Conservation (phyloP, 2,329 filamentous ascomycete genomes). For the Cadophora luteo-olivacea region DNA sequence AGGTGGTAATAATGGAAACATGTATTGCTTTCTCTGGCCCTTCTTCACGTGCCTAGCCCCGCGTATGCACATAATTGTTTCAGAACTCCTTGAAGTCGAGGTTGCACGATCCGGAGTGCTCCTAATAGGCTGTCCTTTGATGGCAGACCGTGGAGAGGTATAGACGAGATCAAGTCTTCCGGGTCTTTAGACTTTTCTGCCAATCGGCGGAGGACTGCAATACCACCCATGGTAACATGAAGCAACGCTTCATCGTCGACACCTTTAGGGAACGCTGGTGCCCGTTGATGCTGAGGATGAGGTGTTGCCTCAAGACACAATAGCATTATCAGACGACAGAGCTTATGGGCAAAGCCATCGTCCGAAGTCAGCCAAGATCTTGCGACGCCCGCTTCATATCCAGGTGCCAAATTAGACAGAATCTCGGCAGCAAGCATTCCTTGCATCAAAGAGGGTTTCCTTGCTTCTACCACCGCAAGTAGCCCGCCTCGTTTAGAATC, state of each 20-base stretch:
- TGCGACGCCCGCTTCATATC: constrained; percentile 74
- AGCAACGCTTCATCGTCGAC: constrained; percentile 46
- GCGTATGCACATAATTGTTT: constrained; percentile 72
- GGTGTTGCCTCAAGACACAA: constrained; percentile 64
- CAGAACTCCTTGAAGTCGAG: constrained; percentile 69
- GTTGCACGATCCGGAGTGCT: constrained; percentile 68
- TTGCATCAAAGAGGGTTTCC: constrained; percentile 91
- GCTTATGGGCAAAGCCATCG: constrained; percentile 82
- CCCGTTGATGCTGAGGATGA: constrained; percentile 53
- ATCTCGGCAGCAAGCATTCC: constrained; percentile 91
- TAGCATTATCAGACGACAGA: constrained; percentile 77
- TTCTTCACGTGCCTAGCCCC: constrained; percentile 52
- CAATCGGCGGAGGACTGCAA: constrained; percentile 71
- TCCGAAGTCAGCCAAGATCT: constrained; percentile 82
- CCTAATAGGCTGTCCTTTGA: constrained; percentile 71
- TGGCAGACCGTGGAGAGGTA: constrained; percentile 69
- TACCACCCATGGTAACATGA: constrained; percentile 68
- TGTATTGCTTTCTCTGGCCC: constrained; percentile 7
- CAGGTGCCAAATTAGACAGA: constrained; percentile 74
- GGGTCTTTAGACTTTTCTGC: constrained; percentile 70
- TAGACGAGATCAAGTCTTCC: constrained; percentile 54
- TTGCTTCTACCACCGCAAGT: constrained; percentile 75
- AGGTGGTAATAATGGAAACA: constrained; percentile 36
- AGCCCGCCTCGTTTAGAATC: constrained; percentile 64
- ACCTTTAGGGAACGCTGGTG: constrained; percentile 38